Conservation (phyloP, 441 rosid genomes). For the Populus tomentosa region DNA sequence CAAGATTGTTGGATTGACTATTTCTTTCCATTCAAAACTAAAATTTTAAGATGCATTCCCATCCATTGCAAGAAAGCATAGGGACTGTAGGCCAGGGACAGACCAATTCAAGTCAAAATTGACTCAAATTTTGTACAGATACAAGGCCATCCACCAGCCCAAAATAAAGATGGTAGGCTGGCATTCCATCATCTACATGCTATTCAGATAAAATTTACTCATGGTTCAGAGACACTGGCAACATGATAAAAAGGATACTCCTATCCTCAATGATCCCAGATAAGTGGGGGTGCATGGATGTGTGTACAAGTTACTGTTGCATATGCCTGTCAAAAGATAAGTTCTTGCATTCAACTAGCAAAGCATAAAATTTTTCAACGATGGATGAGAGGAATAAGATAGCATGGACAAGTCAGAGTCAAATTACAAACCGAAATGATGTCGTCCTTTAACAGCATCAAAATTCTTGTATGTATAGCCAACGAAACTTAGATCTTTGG, state of each 20-base stretch:
- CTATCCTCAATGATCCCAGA: background rate
- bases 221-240: background rate
- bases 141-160: background rate
- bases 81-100: background rate
- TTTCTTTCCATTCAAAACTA: background rate
- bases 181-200: background rate
- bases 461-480: conserved; percentile 98
- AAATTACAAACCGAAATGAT: conserved; percentile 53
- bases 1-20: background rate
- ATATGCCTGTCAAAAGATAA: too few relatives aligned
- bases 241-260: background rate
- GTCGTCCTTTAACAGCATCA: conserved; percentile 87
- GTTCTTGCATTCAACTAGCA: too few relatives aligned
- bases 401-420: background rate
- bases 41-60: background rate
- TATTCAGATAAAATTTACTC: background rate
- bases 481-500: conserved; percentile 93
- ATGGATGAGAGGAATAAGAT: conserved; percentile 3
- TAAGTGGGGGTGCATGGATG: background rate
- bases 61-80: background rate
- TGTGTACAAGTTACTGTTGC: background rate
- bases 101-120: background rate
- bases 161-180: background rate
- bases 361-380: background rate
- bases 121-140: background rate